Base-by-base conservation (phyloP, 192 early-diverging fungal genomes). In the Funneliformis geosporum region DNA sequence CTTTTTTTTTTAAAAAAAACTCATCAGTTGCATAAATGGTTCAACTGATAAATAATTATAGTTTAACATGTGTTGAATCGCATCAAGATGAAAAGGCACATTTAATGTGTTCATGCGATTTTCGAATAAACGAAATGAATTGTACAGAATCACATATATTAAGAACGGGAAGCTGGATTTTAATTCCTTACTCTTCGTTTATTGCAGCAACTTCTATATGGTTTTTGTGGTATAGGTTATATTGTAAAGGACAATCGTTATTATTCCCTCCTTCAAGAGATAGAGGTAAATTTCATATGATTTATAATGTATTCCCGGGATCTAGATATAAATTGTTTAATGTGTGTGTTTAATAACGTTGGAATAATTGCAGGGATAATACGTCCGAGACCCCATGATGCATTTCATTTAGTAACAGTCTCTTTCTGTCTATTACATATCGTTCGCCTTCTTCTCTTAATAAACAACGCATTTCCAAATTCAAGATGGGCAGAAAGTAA, bases 251-350 rank as follows among this genome's bases (percentile, higher is more conserved):
- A 21, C 73, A 75, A 61, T 60, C 73, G 23, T 75, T 75, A 42
- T 60, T 75, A 14, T 75, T 75, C 40, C 73, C 73, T 4, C 14
- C 55, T 40, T 75, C 73, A 40, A 61, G 43, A 61, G 73, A 75
- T 38, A 44, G 59, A 33, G 73, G 73, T 40, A 40, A 50, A 16
- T 55, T 4, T 33, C 33, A 33, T 18, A 55, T 55, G 18, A 55
- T 18, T 0, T 18, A 55, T 10, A 5, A 18, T 55, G 18, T 55
- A 21, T 21, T 12, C 50, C 18, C 16, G 3, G 18, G 50, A 55
- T 55, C 43, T 44, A 33, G 33, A 33, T 33, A 33, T 2, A 33
- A 33, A 33, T 43, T 44, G 43, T 44, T 55, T 55, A 21, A 55
- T 18, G 14, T 18, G 18, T 18, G 12, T 14, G 16, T 55, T 55